Conservation (phyloP, 805 yeast species). For the Hanseniaspora valbyensis region DNA sequence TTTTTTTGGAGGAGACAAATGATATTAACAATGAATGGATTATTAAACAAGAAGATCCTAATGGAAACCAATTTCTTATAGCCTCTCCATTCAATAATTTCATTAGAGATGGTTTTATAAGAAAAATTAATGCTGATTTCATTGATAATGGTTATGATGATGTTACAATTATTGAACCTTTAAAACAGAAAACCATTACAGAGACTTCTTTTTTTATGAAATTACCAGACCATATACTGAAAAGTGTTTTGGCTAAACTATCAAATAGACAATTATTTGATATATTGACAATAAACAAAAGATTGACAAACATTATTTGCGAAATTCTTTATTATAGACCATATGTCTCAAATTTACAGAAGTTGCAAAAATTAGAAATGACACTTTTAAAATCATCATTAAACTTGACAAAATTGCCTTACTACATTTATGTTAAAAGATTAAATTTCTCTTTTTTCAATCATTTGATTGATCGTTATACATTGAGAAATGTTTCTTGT, state of each 20-base stretch:
- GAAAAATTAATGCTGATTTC: neutral
- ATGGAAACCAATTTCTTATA: neutral
- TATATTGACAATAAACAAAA: neutral
- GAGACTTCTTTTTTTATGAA: neutral
- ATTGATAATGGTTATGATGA: neutral
- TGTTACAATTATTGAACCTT: neutral
- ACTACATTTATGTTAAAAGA: slow-evolving; percentile 6
- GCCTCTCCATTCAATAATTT: neutral
- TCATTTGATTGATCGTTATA: neutral
- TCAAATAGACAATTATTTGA: neutral
- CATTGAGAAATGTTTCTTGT: neutral
- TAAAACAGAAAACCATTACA: no score
- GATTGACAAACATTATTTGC: neutral
- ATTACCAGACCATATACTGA: slow-evolving; percentile 2
- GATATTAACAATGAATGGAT: slow-evolving; percentile 1
- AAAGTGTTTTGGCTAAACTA: slow-evolving; percentile 5
- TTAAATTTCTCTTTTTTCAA: slow-evolving; percentile 10
- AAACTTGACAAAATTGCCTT: slow-evolving; percentile 5
- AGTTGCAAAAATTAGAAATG: slow-evolving; percentile 8
- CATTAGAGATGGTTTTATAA: neutral
- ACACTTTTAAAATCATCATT: slow-evolving; percentile 6
- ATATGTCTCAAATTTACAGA: neutral
- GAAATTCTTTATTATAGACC: slow-evolving; percentile 13
- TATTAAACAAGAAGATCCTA: neutral
- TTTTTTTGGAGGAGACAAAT: neutral